Base-by-base conservation (phyloP, 2,329 filamentous ascomycete genomes). In the Iodosphaeria phyllophila region DNA sequence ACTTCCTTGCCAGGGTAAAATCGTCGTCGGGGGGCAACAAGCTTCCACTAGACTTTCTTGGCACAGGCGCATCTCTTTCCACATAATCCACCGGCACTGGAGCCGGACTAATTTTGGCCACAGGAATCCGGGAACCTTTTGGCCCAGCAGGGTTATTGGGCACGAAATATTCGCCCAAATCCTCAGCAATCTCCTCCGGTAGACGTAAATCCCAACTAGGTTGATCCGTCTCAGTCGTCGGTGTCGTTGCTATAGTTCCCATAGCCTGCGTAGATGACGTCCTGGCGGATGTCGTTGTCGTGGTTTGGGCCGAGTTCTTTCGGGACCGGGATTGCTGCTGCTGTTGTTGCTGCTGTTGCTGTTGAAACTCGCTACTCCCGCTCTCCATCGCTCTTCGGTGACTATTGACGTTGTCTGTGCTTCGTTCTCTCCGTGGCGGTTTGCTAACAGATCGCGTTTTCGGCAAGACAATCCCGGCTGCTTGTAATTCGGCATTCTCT, bases 71-170 rank as follows among this genome's bases (percentile, higher is more conserved):
- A 37, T 82, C 75, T 33, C 83, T 68, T 35, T 86, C 83, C 22
- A 80, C 57, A 33, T 74, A 68, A 24, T 75, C 68, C 25, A 64
- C 48, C 2, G 78, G 66, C 30, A 91, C 73, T 8, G 83, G 82
- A 12, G 70, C 64, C 3, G 78, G 76, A 43, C 80, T 92, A 9
- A 65, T 56, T 39, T 80, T 84, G 16, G 82, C 72, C 18, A 95
- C 62, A 1, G 89, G 89, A 43, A 98, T 93, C 27, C 80, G 72
- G 22, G 86, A 92, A 54, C 58, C 65, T 51, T 62, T 75, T 40
- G 45, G 60, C 24, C 27, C 30, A 9, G 26, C 18, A 34, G 44
- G 53, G 35, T 37, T 64, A 50, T 50, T 64, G 41, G 52, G 48
- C 36, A 58, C 47, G 39, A 57, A 64, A 34, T 66, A 69, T 26